Evolutionary conservation across 371 early-diverging fungal genomes (phyloP).

Genomic region (Rhizopus sp.): DNA sequence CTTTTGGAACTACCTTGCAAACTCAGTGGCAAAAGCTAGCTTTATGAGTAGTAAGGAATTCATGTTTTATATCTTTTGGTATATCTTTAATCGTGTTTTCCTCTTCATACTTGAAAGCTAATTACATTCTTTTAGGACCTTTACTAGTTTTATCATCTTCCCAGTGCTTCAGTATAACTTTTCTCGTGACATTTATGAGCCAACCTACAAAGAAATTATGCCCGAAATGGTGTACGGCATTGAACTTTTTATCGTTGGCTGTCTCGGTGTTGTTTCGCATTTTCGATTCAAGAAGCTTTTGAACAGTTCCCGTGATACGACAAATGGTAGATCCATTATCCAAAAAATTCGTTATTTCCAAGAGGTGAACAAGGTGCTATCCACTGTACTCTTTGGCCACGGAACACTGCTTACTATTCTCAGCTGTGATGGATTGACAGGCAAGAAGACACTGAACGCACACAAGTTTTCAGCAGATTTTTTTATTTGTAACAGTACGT

Average conservation of each 20-base stretch:
- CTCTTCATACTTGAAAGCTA: too few species aligned
- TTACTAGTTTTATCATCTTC: conserved; percentile 41
- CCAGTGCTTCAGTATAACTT: conserved; percentile 48
- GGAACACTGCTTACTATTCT: conserved; percentile 37
- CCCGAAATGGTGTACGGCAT: conserved; percentile 48
- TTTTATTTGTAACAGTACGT: conserved; percentile 51
- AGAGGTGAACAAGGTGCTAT: conserved; percentile 47
- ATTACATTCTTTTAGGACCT: conserved; percentile 20
- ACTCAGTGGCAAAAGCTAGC: conserved; percentile 46
- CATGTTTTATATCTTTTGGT: conserved; percentile 50
- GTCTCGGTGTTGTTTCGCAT: conserved; percentile 47
- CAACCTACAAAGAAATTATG: conserved; percentile 49
- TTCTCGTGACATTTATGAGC: conserved; percentile 33
- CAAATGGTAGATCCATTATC: conserved; percentile 38
- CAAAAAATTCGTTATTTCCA: conserved; percentile 52
- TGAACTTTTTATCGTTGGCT: conserved; percentile 41
- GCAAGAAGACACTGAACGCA: conserved; percentile 28
- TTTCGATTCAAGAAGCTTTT: conserved; percentile 47
- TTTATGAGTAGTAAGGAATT: conserved; percentile 56
- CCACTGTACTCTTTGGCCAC: conserved; percentile 33
- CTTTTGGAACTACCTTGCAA: conserved; percentile 57
- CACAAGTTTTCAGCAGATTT: conserved; percentile 54
- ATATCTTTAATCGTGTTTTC: conserved; percentile 5
- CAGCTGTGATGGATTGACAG: conserved; percentile 44
- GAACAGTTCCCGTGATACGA: conserved; percentile 28